Conservation (phyloP, 2,329 filamentous ascomycete genomes). For the Arthrobotrys musiformis region DNA sequence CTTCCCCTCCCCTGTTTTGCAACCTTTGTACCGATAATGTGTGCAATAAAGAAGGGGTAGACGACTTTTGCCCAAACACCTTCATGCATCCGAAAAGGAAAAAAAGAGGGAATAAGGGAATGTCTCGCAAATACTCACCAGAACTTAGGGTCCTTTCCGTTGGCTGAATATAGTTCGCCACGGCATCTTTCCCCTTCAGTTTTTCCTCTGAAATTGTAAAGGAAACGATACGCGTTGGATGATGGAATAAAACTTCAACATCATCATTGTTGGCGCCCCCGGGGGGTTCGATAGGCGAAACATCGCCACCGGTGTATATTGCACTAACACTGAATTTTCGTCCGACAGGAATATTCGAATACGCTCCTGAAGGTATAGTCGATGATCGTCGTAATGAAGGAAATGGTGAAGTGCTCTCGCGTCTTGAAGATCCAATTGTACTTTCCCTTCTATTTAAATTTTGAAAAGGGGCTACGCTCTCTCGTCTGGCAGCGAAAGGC, state of each 20-base stretch:
- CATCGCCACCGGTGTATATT: conserved; percentile 35
- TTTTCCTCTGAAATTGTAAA: conserved; percentile 44
- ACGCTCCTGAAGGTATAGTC: conserved; percentile 23
- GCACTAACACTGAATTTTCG: conserved; percentile 48
- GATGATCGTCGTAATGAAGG: conserved; percentile 27
- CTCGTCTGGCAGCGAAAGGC: conserved; percentile 7
- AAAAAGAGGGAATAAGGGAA: neutral
- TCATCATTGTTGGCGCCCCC: conserved; percentile 38
- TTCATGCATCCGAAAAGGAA: neutral
- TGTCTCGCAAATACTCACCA: conserved; percentile 30
- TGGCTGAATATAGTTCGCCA: conserved; percentile 37
- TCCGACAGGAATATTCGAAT: neutral
- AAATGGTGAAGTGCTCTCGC: conserved; percentile 22
- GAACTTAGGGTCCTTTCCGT: conserved; percentile 46
- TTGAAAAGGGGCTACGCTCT: conserved; percentile 16
- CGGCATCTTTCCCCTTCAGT: conserved; percentile 32
- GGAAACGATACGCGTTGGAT: conserved; percentile 46
- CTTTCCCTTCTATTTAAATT: neutral
- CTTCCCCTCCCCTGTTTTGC: neutral
- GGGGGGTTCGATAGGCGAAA: conserved; percentile 39
- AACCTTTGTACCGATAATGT: neutral
- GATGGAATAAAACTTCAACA: conserved; percentile 49
- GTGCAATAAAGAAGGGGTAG: neutral
- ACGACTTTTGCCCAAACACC: neutral
- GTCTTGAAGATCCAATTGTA: conserved; percentile 15